Evolutionary conservation across 768 basidiomycete genomes (phyloP), one percentile per base, ranked within the genome.

Genomic region (Phlebiopsis flavidoalba): DNA sequence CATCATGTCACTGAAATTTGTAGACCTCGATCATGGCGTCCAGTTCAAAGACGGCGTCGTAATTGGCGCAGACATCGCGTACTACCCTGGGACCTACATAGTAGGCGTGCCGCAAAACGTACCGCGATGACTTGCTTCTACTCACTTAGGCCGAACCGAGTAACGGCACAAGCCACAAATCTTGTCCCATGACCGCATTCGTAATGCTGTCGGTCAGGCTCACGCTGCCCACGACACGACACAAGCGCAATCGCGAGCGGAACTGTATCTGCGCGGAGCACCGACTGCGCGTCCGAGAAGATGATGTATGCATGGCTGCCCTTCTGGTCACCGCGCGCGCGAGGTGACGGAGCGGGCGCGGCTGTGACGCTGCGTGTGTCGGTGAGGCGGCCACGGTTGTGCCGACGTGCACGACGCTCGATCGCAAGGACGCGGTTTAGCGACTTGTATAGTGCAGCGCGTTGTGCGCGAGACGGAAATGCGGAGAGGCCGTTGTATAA

Each of bases 191-290:
- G 97, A 99, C 76, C 93, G 94, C 66, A 92, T 98, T 74, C n/a
- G n/a, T 99, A 98, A 75, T 99, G 97, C 73, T 99, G 97, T 83
- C 90, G 97, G 61, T 97, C 94, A 47, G 97, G 97, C 53, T 97
- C 95, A 66, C 93, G 96, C 50, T 6, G 26, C n/a, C n/a, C n/a
- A n/a, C 96, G 47, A 92, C 60, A 62, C 92, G 83, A 91, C 91
- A 93, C 17, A n/a, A 93, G 68, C 0, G 92, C 89, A 47, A 87
- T 80, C 0, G 86, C 87, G 12, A 88, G 74, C 6, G 85, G 79
- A 1, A 80, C 84, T 7, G 82, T 75, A 66, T 93, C 91, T 0
- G 79, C 86, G 40, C 84, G 76, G 58, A 71, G 71, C 17, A 80
- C 69, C 0, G 80, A 83, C 24, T 77, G 70, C 14, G 72, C 74